Conservation (phyloP, 1,284 basidiomycete species). For the Puccinia horiana region DNA sequence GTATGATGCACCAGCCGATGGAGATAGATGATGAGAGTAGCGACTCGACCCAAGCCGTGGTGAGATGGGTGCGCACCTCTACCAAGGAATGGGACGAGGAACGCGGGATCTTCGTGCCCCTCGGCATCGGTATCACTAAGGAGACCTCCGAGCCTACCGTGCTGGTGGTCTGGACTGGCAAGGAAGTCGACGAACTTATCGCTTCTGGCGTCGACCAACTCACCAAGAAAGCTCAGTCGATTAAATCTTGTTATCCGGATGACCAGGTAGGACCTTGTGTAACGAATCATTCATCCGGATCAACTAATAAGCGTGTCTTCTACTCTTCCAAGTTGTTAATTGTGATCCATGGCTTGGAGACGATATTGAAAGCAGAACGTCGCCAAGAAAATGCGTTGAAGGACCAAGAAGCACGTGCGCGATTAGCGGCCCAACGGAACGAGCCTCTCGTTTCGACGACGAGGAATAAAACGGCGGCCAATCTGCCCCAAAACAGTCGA, state of each 20-base stretch:
- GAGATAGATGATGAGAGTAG: slow-evolving; percentile 13
- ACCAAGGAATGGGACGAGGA: slow-evolving; percentile 41
- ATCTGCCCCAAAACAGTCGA: slow-evolving; percentile 1
- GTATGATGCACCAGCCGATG: not conserved
- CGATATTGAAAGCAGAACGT: not conserved
- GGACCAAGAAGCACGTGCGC: not conserved
- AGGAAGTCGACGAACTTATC: slow-evolving; percentile 39
- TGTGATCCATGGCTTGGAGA: slow-evolving; percentile 37
- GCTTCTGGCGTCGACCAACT: not conserved
- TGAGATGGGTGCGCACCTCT: slow-evolving; percentile 24
- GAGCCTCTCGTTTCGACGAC: not conserved
- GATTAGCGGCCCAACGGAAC: slow-evolving; percentile 3
- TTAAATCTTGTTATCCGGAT: slow-evolving; percentile 16
- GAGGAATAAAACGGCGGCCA: not conserved
- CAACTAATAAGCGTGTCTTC: too few species aligned
- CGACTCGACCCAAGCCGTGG: not conserved
- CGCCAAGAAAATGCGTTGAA: not conserved
- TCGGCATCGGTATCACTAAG: not conserved
- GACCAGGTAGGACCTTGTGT: slow-evolving; percentile 24
- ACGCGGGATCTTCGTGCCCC: slow-evolving; percentile 3
- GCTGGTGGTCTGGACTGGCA: slow-evolving; percentile 25
- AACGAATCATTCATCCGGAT: not conserved
- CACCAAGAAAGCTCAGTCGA: slow-evolving; percentile 18
- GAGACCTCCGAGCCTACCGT: slow-evolving; percentile 21
- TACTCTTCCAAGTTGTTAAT: too few species aligned